Evolutionary conservation across 1,284 basidiomycete genomes (phyloP), one percentile per base, ranked within the genome.

Genomic region (Heterobasidion parviporum): DNA sequence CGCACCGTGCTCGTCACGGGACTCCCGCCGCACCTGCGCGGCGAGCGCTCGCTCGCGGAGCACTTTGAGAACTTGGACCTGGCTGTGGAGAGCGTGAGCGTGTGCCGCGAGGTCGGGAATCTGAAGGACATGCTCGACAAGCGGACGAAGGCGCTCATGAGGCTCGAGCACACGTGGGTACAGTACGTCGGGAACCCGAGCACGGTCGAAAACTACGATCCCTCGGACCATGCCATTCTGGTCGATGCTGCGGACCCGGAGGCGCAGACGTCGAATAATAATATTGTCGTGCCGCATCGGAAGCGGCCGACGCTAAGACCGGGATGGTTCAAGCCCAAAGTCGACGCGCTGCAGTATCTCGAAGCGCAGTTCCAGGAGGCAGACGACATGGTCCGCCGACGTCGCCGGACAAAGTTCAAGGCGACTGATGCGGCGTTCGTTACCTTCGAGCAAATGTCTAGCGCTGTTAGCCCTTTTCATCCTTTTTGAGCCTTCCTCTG

Each of bases 371-470:
- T 93, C 70, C 77, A 78, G 56, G 81, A 84, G 51, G 85, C 87
- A 2, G 92, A 97, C 67, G 90, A 92, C 45, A 74, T 80, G 10
- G 90, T 88, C n/a, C 84, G 81, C 67, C 80, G 78, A 64, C 80
- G 81, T 64, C 72, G 89, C 52, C 73, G 79, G 53, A 71, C 72
- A 10, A 87, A 82, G 63, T 95, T 92, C 68, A 85, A 80, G 60
- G 78, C 92, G 1, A 90, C 90, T 0, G 83, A 88, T 57, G 82
- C 85, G 8, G 96, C 94, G 0, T 99, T 98, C 67, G 92, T 98
- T n/a, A 98, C 96, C 0, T 98, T 99, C 63, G 91, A 96, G 69
- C 90, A 92, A 65, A 94, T 95, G 79, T 90, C 91, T 2, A 87
- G 87, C 64, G 92, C 94, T 12, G 90, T 92, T 67, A 65, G 87